phyloP scores from a whole-genome alignment of 768 basidiomycete species.

The Lenzites betulinus region DNA sequence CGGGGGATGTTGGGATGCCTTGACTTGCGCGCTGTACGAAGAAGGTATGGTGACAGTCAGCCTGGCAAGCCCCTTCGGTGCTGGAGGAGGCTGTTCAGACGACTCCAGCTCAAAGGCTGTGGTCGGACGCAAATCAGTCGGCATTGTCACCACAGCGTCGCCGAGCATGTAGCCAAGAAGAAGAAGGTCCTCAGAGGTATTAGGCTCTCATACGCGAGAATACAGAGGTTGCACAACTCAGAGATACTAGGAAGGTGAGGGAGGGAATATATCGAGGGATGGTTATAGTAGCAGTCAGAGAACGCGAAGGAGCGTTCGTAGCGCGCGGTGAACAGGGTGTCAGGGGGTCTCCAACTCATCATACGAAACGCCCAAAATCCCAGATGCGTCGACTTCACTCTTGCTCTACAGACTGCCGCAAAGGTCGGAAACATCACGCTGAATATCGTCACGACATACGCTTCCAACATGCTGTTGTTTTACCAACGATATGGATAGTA shows the following conservation, averaged over 20 bases:
- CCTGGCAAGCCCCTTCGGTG: slow-evolving; percentile 38
- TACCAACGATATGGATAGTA: too few species aligned
- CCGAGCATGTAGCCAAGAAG: slow-evolving; percentile 20
- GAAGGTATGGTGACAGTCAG: slow-evolving; percentile 61
- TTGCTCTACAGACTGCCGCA: too few species aligned
- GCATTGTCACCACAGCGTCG: slow-evolving; percentile 32
- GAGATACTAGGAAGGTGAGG: background rate
- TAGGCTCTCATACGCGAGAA: background rate
- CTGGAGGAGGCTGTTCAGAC: background rate
- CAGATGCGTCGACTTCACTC: too few species aligned
- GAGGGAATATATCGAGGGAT: too few species aligned
- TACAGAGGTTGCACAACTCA: background rate
- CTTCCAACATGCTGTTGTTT: too few species aligned
- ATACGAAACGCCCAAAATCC: too few species aligned
- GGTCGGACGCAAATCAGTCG: slow-evolving; percentile 27
- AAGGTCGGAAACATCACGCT: too few species aligned
- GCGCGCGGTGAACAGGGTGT: too few species aligned
- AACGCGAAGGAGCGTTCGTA: too few species aligned
- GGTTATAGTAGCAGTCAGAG: too few species aligned
- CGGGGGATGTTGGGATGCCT: slow-evolving; percentile 33
- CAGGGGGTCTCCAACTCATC: too few species aligned
- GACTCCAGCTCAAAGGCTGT: slow-evolving; percentile 26
- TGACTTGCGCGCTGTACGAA: slow-evolving; percentile 35
- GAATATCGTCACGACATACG: too few species aligned
- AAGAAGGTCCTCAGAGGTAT: background rate